Percentiles rank a stretch among this genome's conserved stretches.
phyloP scores from a whole-genome alignment of 495 filamentous ascomycete species.

The Podospora comata region DNA sequence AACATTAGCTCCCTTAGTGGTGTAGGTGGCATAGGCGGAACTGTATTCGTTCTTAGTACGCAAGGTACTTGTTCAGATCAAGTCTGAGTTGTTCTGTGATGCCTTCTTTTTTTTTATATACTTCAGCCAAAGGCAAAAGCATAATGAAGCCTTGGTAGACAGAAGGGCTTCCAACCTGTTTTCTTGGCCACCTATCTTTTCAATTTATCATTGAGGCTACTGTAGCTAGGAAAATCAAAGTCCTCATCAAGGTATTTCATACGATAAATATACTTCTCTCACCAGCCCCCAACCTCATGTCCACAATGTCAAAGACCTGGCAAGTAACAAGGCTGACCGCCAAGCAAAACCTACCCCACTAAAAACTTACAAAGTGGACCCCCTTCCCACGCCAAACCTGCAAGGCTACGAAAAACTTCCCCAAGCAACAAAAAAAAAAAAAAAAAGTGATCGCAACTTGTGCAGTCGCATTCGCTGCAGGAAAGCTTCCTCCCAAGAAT shows the following conservation, averaged over 20 bases:
- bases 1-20: too few species aligned
- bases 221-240: too few species aligned
- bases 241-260: too few species aligned
- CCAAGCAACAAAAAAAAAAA: background rate
- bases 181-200: too few species aligned
- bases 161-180: too few species aligned
- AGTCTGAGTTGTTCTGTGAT: too few species aligned
- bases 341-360: background rate
- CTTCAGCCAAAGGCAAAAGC: too few species aligned
- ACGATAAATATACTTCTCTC: too few species aligned
- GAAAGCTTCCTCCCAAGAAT: slow-evolving; percentile 2
- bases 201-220: too few species aligned
- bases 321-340: slow-evolving; percentile 20
- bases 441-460: slow-evolving; percentile 33
- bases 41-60: too few species aligned
- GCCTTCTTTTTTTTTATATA: background rate
- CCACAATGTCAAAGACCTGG: background rate
- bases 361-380: slow-evolving; percentile 10
- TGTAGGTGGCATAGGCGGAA: too few species aligned
- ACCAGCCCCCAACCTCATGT: background rate
- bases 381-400: slow-evolving; percentile 13
- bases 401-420: slow-evolving; percentile 26
- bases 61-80: background rate
- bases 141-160: too few species aligned
- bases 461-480: background rate